A percentile compares a stretch with the other conserved stretches of the same genome.
These are phyloP conservation scores for Candida pseudoglaebosa DNA, from an alignment of 805 yeast species.

Conservation along the genomic window DNA sequence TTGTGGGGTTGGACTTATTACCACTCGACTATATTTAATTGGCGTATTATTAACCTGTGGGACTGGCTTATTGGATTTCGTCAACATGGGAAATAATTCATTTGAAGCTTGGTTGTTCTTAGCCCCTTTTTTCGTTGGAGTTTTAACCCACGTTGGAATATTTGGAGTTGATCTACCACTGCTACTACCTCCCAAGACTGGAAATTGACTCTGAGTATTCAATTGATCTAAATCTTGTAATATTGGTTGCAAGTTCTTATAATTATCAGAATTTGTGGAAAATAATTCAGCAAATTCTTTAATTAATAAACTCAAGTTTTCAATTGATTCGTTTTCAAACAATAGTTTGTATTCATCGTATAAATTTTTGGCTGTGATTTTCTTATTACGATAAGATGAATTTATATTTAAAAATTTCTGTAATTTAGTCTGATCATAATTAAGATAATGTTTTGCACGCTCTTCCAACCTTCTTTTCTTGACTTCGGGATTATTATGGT, in stretches of 20 bases:
- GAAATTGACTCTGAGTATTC: constrained; percentile 41
- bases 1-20: constrained; percentile 15
- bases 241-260: constrained; percentile 28
- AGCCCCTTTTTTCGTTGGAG: constrained; percentile 6
- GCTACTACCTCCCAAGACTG: constrained; percentile 37
- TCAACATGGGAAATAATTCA: constrained; percentile 33
- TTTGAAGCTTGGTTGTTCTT: constrained; percentile 6
- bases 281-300: constrained; percentile 59
- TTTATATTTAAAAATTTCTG: constrained; percentile 49
- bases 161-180: constrained; percentile 11
- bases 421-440: constrained; percentile 46
- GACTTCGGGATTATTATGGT: constrained; percentile 34
- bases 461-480: constrained; percentile 70
- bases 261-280: constrained; percentile 42
- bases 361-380: constrained; percentile 47
- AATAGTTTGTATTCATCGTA: constrained; percentile 43
- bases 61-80: constrained; percentile 21
- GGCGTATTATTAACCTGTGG: constrained; percentile 19
- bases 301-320: constrained; percentile 55
- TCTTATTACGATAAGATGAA: constrained; percentile 41
- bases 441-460: constrained; percentile 76
- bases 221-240: constrained; percentile 18
- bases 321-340: constrained; percentile 37
- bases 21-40: constrained; percentile 33
- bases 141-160: constrained; percentile 9